Evolutionary conservation across 352 stramenopile species (phyloP).

Genomic region (Globisporangium carolinianum): DNA sequence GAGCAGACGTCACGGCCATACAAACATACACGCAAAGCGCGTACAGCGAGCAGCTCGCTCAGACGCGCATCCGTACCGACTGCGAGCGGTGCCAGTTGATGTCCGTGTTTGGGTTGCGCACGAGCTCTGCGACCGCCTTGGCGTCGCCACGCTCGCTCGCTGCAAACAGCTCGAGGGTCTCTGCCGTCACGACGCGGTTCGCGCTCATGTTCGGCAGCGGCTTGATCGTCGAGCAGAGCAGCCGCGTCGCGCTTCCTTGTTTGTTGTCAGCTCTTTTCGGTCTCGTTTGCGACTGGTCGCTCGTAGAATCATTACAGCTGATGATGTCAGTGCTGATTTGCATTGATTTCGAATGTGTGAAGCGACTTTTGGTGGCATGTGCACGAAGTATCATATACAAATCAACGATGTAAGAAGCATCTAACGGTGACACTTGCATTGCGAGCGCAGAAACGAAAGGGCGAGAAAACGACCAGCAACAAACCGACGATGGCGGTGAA

Average conservation of each 20-base stretch:
- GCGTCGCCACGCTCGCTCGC: constrained; percentile 49
- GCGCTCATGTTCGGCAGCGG: constrained; percentile 35
- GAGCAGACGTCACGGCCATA: background rate
- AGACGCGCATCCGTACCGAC: constrained; percentile 21
- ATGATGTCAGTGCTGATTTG: no score
- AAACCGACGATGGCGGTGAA: background rate
- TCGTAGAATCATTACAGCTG: no score
- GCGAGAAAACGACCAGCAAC: background rate
- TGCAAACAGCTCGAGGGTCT: constrained; percentile 53
- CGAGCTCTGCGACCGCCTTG: constrained; percentile 32
- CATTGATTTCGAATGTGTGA: no score
- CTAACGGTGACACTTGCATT: background rate
- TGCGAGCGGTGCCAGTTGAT: constrained; percentile 72
- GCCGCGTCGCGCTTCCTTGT: no score
- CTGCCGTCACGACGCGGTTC: constrained; percentile 48
- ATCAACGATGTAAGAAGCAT: no score
- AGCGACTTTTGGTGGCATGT: no score
- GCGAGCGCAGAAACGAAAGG: background rate
- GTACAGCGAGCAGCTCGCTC: background rate
- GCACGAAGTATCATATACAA: no score
- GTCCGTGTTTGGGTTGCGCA: constrained; percentile 36
- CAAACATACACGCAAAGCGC: background rate
- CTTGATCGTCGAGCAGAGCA: no score
- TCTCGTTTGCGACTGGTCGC: no score
- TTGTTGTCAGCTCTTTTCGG: no score